Base-by-base conservation (phyloP, 192 early-diverging fungal species). In the Jimgerdemannia lactiflua region DNA sequence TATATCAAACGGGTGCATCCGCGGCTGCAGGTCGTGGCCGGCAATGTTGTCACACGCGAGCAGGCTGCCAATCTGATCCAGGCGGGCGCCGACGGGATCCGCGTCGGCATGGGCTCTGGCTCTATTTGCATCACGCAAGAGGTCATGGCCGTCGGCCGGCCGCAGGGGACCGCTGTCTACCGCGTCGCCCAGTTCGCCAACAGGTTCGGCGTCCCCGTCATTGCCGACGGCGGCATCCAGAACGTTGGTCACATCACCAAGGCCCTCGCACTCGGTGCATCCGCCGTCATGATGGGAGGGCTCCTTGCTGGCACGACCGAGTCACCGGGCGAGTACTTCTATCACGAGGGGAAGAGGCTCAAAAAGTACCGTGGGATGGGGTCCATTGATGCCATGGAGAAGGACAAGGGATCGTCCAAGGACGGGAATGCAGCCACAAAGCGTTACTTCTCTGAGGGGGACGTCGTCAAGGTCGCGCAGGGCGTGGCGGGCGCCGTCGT, bases 351-450 rank as follows among this genome's bases (percentile, higher is more conserved):
- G 72, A 91, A 97, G 87, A 92, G 96, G 64, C 83, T 99, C 77
- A 99, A 99, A 86, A 95, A 94, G 87, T 99, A 99, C 91, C 96
- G 98, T 75, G 98, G 98, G 71, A 99, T 99, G 98, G 98, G 98
- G 10, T 95, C 94, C 11, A 87, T 99, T 49, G 98, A 99, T 80
- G 98, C 98, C 49, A 99, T 99, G 98, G 86, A 88, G 71, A 59
- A 59, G 49, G 49, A 29, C 29, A 85, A 83, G 74, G 86, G 83
- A 66, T 79, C 79, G 66, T 80, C 78, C 70, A 82, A 83, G 43
- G 80, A 79, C 70, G 92, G 92, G 19, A 93, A 95, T 80, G 92
- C 90, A 64, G 92, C 92, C 10, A 91, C 91, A 39, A 90, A 93
- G 89, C 94, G 98, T 69, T 99, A 99, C 86, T 99, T 95, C 82